Conservation (phyloP, 208 protist genomes). For the Endotrypanum monterogeii region DNA sequence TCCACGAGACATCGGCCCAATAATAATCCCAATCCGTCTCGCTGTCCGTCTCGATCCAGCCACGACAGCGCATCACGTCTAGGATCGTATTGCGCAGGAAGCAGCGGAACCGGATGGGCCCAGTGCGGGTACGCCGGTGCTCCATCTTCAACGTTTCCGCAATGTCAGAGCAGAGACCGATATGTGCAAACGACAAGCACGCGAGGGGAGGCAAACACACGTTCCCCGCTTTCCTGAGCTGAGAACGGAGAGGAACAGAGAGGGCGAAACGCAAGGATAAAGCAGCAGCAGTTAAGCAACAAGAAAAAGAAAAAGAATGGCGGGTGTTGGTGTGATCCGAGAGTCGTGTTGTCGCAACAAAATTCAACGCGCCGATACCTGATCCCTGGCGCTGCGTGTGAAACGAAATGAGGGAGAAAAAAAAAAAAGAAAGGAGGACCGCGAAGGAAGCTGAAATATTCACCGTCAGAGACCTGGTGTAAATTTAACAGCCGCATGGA, state of each 20-base stretch:
- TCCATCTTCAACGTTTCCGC: slow-evolving; percentile 13
- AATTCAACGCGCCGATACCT: no score
- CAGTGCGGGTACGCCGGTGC: slow-evolving; percentile 33
- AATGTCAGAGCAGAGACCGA: background rate
- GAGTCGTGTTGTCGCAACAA: no score
- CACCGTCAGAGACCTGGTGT: background rate
- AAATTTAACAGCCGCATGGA: no score
- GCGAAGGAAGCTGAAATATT: background rate
- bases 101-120: slow-evolving; percentile 81
- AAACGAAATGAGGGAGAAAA: no score
- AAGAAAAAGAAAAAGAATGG: no score
- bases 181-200: background rate
- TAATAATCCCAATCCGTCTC: slow-evolving; percentile 93
- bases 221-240: background rate
- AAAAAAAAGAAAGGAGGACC: background rate
- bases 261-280: background rate
- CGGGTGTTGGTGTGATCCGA: no score
- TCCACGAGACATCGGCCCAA: slow-evolving; percentile 94
- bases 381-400: no score
- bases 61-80: slow-evolving; percentile 91
- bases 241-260: background rate
- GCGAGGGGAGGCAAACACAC: background rate
- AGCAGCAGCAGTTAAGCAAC: no score
- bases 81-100: slow-evolving; percentile 91
- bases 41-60: slow-evolving; percentile 93